Percentiles rank a stretch among this genome's conserved stretches.
Evolutionary conservation across 768 basidiomycete species (phyloP).

Genomic region (Auricularia cornea): DNA sequence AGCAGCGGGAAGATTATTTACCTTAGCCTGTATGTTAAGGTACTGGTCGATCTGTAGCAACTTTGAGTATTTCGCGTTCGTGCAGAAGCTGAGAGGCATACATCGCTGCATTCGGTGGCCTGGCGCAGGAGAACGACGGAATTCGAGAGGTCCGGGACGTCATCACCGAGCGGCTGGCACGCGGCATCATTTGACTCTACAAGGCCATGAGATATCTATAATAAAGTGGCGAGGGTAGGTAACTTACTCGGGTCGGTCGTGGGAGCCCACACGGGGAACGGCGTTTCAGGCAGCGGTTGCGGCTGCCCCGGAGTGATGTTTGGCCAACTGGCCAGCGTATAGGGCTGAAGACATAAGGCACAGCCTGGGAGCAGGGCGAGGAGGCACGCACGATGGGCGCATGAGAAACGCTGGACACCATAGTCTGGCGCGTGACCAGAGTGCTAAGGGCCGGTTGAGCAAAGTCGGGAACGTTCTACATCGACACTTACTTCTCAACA

Average conservation of each 20-base stretch:
- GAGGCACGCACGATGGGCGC: not conserved
- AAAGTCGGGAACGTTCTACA: not conserved
- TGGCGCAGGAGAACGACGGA: constrained; percentile 25
- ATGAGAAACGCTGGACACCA: not conserved
- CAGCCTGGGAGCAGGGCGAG: not conserved
- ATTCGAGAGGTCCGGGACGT: constrained; percentile 19
- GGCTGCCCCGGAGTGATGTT: too few relatives aligned
- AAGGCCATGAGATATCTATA: too few relatives aligned
- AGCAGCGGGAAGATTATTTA: constrained; percentile 34
- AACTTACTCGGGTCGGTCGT: not conserved
- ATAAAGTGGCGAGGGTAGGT: constrained; percentile 3
- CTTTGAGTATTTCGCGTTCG: not conserved
- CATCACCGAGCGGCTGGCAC: constrained; percentile 21
- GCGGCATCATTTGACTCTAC: constrained; percentile 18
- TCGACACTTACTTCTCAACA: not conserved
- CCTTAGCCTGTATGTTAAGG: constrained; percentile 34
- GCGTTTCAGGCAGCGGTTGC: too few relatives aligned
- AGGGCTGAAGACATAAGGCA: not conserved
- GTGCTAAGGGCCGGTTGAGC: not conserved
- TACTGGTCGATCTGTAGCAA: not conserved
- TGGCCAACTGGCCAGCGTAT: not conserved
- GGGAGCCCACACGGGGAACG: too few relatives aligned
- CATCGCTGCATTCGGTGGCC: constrained; percentile 39
- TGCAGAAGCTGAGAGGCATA: constrained; percentile 15
- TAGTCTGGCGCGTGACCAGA: not conserved